Conservation (phyloP, 2,329 filamentous ascomycete genomes). For the Penicillium sp. region DNA sequence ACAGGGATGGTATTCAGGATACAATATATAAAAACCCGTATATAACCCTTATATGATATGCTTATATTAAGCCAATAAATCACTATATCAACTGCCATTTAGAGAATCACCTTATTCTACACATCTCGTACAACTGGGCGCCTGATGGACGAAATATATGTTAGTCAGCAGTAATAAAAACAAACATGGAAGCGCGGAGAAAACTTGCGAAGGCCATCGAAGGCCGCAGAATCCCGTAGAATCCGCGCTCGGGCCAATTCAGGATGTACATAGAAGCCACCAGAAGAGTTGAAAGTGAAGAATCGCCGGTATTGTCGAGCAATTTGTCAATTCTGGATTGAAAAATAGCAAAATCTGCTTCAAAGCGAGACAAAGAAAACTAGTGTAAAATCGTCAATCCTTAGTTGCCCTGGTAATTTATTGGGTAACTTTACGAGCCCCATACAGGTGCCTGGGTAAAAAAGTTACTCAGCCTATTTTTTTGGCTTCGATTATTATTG, state of each 20-base stretch:
- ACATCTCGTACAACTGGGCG: not conserved
- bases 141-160: not conserved
- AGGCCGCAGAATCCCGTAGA: conserved; percentile 29
- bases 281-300: conserved; percentile 11
- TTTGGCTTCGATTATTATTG: conserved; percentile 19
- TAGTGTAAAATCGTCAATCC: not conserved
- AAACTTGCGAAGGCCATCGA: conserved; percentile 33
- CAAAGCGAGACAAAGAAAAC: conserved; percentile 4
- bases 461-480: conserved; percentile 26
- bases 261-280: conserved; percentile 11
- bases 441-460: conserved; percentile 24
- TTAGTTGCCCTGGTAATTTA: conserved; percentile 18
- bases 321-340: not conserved
- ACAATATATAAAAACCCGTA: not conserved
- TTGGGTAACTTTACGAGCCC: conserved; percentile 11
- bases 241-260: conserved; percentile 30
- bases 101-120: not conserved
- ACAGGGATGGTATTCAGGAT: not conserved
- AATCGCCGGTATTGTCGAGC: not conserved
- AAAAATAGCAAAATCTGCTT: not conserved
- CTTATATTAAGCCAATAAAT: not conserved
- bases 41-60: not conserved
- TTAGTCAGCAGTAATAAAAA: conserved; percentile 15
- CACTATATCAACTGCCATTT: not conserved
- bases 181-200: conserved; percentile 19